phyloP scores from a whole-genome alignment of 345 rosid species.

The Trapa bicornis region DNA sequence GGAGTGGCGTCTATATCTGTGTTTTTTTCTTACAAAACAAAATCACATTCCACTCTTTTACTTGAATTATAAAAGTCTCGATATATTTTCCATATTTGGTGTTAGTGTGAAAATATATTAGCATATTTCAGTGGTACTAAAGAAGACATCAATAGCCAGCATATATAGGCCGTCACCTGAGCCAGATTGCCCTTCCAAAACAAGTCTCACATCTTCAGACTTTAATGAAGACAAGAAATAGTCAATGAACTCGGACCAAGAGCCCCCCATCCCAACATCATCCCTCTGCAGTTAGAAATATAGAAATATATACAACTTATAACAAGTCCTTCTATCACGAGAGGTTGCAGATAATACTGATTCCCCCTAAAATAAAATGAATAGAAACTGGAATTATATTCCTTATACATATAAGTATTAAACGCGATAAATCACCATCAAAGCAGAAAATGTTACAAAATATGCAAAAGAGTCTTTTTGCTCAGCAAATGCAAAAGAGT shows the following conservation, averaged over 20 bases:
- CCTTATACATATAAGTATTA: no score
- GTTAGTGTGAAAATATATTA: no score
- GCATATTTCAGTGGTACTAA: no score
- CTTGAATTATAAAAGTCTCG: no score
- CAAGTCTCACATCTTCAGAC: constrained; percentile 64
- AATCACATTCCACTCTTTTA: no score
- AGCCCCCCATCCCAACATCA: constrained; percentile 66
- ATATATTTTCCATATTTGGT: no score
- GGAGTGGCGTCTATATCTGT: no score
- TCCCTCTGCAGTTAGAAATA: constrained; percentile 47
- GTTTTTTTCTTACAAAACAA: no score
- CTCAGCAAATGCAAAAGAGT: background rate
- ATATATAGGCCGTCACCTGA: constrained; percentile 25
- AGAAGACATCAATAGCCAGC: background rate
- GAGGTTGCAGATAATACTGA: background rate
- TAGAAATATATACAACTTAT: background rate
- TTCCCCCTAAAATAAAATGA: background rate
- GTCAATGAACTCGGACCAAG: constrained; percentile 73
- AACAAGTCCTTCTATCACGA: background rate
- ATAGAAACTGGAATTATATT: no score
- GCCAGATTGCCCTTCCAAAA: constrained; percentile 26
- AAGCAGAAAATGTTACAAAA: background rate
- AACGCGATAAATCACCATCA: background rate
- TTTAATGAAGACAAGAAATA: constrained; percentile 54
- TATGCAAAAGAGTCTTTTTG: background rate